Evolutionary conservation across 1,139 yeast genomes (phyloP), one percentile per base, ranked within the genome.

Genomic region (Magnusiomyces tetraspermus): DNA sequence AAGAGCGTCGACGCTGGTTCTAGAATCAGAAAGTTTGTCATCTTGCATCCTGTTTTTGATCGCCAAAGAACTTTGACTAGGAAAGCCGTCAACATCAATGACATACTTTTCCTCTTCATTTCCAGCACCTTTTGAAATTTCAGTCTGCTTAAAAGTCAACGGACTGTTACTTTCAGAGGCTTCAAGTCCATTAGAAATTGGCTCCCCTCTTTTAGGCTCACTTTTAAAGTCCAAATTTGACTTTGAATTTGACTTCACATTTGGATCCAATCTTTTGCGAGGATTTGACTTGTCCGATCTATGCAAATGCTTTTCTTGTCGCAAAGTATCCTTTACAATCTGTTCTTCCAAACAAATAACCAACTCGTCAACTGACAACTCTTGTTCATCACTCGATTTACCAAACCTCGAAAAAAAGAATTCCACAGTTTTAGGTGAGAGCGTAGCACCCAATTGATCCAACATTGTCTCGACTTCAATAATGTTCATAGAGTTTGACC

Each of bases 391-490:
- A 1, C 73, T 63, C 59, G 75, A 72, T 55, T 75, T 76, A 2
- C 67, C 67, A 55, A 71, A 70, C 24, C 70, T 63, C 11, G 68
- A 65, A 61, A 77, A 83, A 58, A 79, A 77, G 10, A 65, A 61
- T 10, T 62, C 66, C 1, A 79, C 75, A 3, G 80, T 71, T 1
- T 68, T 73, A 43, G 75, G 80, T 48, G 77, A 72, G 52, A 82
- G 67, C 1, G 75, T 71, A 21, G 87, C 79, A 0, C 89, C 89
- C 45, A 84, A 66, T 0, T 84, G 71, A 56, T 82, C 86, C 45
- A 84, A 70, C 62, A 84, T 71, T 0, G 83, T 74, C 2, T 74
- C 72, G 33, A 84, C 66, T 61, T 82, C 88, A 50, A 78, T 69
- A 50, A 74, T 73, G 60, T 80, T 82, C 59, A 80, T 73, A 2